A percentile compares a stretch with the other conserved stretches of the same genome.
Conservation (phyloP, 371 early-diverging fungal species). For the Sanchytrium tribonematis region DNA sequence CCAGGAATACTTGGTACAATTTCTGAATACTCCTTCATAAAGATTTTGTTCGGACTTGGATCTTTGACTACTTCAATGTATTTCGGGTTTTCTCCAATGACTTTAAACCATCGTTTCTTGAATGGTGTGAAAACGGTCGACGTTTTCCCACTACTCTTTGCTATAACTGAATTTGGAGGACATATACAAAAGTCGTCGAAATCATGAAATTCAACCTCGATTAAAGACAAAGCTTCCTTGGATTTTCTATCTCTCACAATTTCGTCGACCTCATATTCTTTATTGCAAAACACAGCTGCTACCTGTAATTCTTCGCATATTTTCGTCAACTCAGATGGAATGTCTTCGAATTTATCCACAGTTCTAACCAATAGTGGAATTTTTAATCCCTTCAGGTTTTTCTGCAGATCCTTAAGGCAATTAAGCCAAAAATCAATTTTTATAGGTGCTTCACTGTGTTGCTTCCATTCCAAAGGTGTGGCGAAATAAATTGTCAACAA, state of each 20-base stretch:
- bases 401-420: conserved; percentile 13
- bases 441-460: conserved; percentile 22
- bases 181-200: conserved; percentile 26
- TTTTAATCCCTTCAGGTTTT: conserved; percentile 10
- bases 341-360: conserved; percentile 6
- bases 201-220: conserved; percentile 8
- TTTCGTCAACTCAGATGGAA: conserved; percentile 8
- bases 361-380: conserved; percentile 21
- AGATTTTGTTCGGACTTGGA: neutral
- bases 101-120: conserved; percentile 6
- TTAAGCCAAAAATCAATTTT: conserved; percentile 26
- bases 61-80: neutral
- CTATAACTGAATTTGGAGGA: conserved; percentile 15
- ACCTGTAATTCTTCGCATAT: conserved; percentile 6
- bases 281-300: conserved; percentile 12
- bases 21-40: neutral
- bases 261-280: conserved; percentile 22
- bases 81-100: neutral
- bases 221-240: conserved; percentile 3
- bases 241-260: conserved; percentile 9
- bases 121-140: conserved; percentile 18
- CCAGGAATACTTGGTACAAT: neutral
- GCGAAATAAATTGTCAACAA: conserved; percentile 22
- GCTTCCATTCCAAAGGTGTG: conserved; percentile 19
- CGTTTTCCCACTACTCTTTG: conserved; percentile 10